Evolutionary conservation across 805 yeast species (phyloP).

Genomic region (Ogataea pignaliae): DNA sequence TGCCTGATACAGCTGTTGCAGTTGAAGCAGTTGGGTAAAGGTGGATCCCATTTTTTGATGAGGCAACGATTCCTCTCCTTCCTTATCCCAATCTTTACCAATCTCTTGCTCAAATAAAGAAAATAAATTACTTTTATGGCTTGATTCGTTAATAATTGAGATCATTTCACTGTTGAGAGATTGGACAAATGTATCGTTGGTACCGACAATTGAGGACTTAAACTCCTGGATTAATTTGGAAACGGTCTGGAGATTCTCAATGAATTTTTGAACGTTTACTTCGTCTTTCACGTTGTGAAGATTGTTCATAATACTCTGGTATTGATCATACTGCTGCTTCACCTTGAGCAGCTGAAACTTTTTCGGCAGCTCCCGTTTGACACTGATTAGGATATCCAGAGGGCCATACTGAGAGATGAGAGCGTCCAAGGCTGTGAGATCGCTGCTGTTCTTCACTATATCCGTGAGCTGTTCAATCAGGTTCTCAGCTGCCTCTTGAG

Average conservation of each 20-base stretch:
- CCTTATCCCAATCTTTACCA: slow-evolving; percentile 3
- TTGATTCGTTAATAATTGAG: background rate
- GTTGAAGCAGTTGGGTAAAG: slow-evolving; percentile 9
- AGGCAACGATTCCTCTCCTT: background rate
- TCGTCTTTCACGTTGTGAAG: background rate
- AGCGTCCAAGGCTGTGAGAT: no score
- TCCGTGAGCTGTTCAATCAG: background rate
- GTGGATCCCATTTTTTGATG: background rate
- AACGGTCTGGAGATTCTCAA: no score
- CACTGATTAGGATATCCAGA: slow-evolving; percentile 14
- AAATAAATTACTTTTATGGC: background rate
- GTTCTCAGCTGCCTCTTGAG: no score
- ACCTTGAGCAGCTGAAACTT: slow-evolving; percentile 6
- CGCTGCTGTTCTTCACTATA: no score
- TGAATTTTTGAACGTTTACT: no score
- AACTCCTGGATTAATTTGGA: no score
- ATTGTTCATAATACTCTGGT: background rate
- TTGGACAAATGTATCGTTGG: no score
- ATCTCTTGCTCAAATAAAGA: background rate
- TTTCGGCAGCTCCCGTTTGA: slow-evolving; percentile 11
- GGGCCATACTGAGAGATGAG: background rate
- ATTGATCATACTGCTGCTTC: slow-evolving; percentile 2
- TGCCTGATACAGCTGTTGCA: slow-evolving; percentile 7
- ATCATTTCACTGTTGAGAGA: background rate
- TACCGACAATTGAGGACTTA: no score